Evolutionary conservation across 108 stramenopile genomes (phyloP), one percentile per base, ranked within the genome.

Genomic region (Bacterosira constricta): DNA sequence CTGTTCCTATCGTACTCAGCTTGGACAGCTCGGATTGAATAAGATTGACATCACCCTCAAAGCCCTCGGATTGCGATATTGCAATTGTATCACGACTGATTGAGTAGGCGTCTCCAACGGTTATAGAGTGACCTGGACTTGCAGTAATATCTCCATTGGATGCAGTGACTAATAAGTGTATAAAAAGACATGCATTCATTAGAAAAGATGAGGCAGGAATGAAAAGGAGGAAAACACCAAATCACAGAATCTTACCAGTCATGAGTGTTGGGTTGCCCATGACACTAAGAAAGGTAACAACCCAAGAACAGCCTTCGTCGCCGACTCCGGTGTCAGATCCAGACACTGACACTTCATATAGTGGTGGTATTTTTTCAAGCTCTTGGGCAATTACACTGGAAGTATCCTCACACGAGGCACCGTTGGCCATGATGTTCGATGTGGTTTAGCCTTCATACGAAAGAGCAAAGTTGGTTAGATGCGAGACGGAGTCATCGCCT

Each of bases 1-100:
- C 91, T 42, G 56, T 46, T 26, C 92, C 94, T 35, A 95, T 84
- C 17, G 71, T 82, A 27, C 60, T 58, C 12, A 95, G 83, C 35
- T 78, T 79, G 55, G 91, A 86, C 9, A 95, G 89, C 59, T 91
- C 87, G 7, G 88, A 69, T 68, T 88, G 88, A 31, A 93, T 85
- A 62, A 85, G 46, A 63, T 88, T 84, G 42, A 63, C 41, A 35
- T 81, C 80, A 18, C 75, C 75, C 25, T 71, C 46, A 60, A 71
- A 81, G 11, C 71, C 75, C 21, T 65, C 75, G 12, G 80, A 75
- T 39, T 76, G 74, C 1, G 75, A 71, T 36, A 81, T 69, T 29
- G 53, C 31, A 35, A 81, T 54, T 38, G 61, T 76, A 51, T 81
- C 80, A 38, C 57, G 69, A 50, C 76, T 77, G 49, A 81, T 72